Conservation (phyloP, 139 green algal species). For the Picochlorum sp. region DNA sequence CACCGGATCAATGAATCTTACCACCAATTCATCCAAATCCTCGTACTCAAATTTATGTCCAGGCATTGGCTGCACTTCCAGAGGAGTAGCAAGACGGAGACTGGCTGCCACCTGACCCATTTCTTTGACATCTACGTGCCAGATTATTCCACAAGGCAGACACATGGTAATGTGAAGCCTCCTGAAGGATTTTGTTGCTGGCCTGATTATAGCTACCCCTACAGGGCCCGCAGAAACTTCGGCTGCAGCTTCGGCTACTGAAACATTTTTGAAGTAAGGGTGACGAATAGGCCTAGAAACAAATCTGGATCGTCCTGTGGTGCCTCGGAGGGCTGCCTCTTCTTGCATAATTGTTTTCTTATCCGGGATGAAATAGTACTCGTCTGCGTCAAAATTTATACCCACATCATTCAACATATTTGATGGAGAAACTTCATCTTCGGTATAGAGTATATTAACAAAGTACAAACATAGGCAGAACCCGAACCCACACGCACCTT, state of each 20-base stretch:
- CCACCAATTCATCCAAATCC: conserved; percentile 66
- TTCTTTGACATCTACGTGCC: conserved; percentile 46
- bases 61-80: conserved; percentile 29
- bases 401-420: no score
- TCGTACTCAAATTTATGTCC: conserved; percentile 43
- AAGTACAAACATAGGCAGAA: no score
- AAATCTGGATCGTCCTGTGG: neutral
- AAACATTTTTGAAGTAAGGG: conserved; percentile 60
- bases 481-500: neutral
- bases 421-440: no score
- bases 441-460: neutral
- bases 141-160: conserved; percentile 14
- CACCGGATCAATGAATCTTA: conserved; percentile 47
- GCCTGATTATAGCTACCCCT: conserved; percentile 29
- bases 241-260: conserved; percentile 25
- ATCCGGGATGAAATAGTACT: conserved; percentile 18
- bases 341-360: conserved; percentile 5
- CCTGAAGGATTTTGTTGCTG: conserved; percentile 24
- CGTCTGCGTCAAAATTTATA: no score
- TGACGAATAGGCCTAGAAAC: conserved; percentile 46
- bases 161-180: conserved; percentile 11
- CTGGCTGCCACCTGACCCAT: conserved; percentile 30
- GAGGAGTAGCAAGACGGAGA: conserved; percentile 37
- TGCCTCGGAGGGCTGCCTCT: neutral
- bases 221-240: conserved; percentile 1